A percentile compares a stretch with the other conserved stretches of the same genome.
Evolutionary conservation across 495 filamentous ascomycete species (phyloP).

Genomic region (Sabuloglossum arenarium): DNA sequence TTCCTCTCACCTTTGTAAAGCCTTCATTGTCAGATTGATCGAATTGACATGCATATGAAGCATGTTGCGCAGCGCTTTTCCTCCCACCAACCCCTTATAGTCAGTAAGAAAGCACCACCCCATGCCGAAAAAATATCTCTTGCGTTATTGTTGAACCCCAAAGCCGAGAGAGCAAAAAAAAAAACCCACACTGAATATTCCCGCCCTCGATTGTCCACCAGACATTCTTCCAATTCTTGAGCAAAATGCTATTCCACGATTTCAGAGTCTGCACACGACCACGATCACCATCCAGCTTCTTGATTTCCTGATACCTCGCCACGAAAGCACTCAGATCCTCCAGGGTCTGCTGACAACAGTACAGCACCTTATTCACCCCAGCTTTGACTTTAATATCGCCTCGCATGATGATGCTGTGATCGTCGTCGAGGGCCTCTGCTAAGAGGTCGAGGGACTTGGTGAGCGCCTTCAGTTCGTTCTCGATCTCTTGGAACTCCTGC

Average conservation of each 20-base stretch:
- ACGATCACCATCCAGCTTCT: conserved; percentile 13
- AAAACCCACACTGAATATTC: conserved; percentile 9
- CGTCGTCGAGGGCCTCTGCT: conserved; percentile 16
- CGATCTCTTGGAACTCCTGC: conserved; percentile 19
- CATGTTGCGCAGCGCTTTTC: conserved; percentile 10
- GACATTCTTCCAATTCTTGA: conserved; percentile 15
- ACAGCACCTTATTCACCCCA: conserved; percentile 15
- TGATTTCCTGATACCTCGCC: conserved; percentile 19
- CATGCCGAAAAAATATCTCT: not conserved
- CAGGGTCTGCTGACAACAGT: conserved; percentile 15
- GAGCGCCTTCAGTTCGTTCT: conserved; percentile 18
- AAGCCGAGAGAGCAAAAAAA: conserved; percentile 1
- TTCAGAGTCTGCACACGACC: conserved; percentile 12
- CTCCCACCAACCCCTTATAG: not conserved
- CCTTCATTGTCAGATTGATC: conserved; percentile 16
- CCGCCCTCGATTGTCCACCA: conserved; percentile 21
- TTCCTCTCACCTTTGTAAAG: conserved; percentile 15
- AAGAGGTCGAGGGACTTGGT: conserved; percentile 19
- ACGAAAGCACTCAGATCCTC: conserved; percentile 19
- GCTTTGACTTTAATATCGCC: conserved; percentile 13
- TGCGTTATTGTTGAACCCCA: too few species aligned
- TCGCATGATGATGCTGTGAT: conserved; percentile 13
- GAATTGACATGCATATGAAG: conserved; percentile 19
- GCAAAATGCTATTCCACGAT: conserved; percentile 18
- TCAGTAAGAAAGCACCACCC: not conserved